Percentiles rank a stretch among this genome's conserved stretches.
Evolutionary conservation across 352 stramenopile genomes (phyloP).

Genomic region (Phytophthora rubi): DNA sequence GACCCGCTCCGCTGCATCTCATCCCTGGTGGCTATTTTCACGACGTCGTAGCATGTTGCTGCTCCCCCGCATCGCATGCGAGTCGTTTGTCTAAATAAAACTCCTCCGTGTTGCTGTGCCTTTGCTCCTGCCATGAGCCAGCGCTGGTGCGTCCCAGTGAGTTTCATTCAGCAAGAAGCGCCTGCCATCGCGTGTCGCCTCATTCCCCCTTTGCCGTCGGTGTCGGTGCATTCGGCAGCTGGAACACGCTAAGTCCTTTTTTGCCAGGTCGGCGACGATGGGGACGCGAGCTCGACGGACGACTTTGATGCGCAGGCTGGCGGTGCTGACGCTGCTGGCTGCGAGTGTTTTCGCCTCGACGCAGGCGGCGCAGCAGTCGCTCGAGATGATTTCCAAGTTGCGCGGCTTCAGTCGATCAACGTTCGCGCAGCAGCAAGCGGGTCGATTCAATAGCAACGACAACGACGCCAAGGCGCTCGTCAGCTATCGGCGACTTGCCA

Average conservation of each 20-base stretch:
- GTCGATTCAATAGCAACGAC: background rate
- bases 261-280: slow-evolving; percentile 21
- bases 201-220: slow-evolving; percentile 36
- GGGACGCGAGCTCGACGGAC: slow-evolving; percentile 3
- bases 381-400: slow-evolving; percentile 26
- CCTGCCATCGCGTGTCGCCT: slow-evolving; percentile 8
- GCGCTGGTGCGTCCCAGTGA: slow-evolving; percentile 32
- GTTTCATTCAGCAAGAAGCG: slow-evolving; percentile 20
- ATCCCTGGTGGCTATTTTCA: slow-evolving; percentile 9
- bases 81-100: slow-evolving; percentile 30
- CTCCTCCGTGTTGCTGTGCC: background rate
- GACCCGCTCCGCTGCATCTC: background rate
- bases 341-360: slow-evolving; percentile 9
- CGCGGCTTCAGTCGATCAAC: slow-evolving; percentile 14
- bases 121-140: background rate
- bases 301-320: background rate
- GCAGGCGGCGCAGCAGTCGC: slow-evolving; percentile 16
- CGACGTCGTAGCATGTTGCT: slow-evolving; percentile 2
- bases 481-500: slow-evolving; percentile 32
- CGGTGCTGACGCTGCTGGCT: slow-evolving; percentile 10
- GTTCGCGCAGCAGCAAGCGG: slow-evolving; percentile 10
- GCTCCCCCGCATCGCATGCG: slow-evolving; percentile 15
- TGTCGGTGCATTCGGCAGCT: slow-evolving; percentile 15
- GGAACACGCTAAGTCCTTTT: background rate
- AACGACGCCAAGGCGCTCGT: background rate